Base-by-base conservation (phyloP, 371 early-diverging fungal species). In the Entomophthora muscae region DNA sequence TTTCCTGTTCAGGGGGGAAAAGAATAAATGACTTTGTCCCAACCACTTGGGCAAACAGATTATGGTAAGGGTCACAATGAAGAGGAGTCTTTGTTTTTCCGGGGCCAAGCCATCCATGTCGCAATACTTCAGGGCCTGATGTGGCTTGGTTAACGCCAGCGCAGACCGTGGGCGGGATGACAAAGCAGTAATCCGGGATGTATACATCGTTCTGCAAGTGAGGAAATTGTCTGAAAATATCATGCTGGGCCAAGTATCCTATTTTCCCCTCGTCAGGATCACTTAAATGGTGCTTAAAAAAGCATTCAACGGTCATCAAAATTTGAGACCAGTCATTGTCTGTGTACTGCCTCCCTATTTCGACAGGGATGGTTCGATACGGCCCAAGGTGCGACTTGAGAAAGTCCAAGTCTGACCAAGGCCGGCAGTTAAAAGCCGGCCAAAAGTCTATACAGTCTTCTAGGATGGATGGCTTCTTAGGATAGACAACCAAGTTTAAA, bases 81-180 rank as follows among this genome's bases (percentile, higher is more conserved):
- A 91, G 71, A 0, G 96, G 94, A 2, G 93, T 89, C 0, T 90
- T 76, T 0, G 96, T 93, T 0, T 83, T 83, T 23, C 66, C 63
- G 0, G 94, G 94, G 0, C 96, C 96, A 67, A 95, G 78, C 96
- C 96, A 95, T 0, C 84, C 86, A 68, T 91, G 84, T 53, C 83
- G 71, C 27, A 79, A 68, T 21, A 84, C 79, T 2, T 52, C 52
- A 29, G 29, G 54, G 55, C 62, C 53, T 2, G 65, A 71, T 1
- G 68, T 29, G 1, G 66, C 63, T 17, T 10, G 5, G 17, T 42
- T 17, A 5, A 17, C 17, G 5, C 17, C 17, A 42, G 5, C 10
- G 42, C 10, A 5, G 17, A 5, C 42, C 5, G 5, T 17, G 42
- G 42, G 5, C 1, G 78, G 73, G 7, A 72, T 75, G 1, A 77